Evolutionary conservation across 2,329 filamentous ascomycete species (phyloP).

Genomic region (Pestalotiopsis sp.): DNA sequence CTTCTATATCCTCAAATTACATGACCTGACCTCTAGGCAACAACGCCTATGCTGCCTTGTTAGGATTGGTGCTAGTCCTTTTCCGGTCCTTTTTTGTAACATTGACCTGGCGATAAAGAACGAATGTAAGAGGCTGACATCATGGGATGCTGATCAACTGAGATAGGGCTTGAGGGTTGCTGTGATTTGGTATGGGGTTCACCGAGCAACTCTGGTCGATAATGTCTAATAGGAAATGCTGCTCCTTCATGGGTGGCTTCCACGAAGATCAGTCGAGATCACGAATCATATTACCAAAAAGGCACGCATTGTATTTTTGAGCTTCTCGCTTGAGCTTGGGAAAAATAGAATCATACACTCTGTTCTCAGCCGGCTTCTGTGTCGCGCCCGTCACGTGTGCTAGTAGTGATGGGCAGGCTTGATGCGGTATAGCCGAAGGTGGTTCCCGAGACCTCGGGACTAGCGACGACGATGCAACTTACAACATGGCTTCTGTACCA

Average conservation of each 20-base stretch:
- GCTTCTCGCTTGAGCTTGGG: not conserved
- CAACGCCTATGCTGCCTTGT: not conserved
- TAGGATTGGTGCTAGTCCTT: not conserved
- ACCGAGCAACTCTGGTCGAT: too few relatives aligned
- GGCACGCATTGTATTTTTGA: too few relatives aligned
- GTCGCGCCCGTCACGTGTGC: not conserved
- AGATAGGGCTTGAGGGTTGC: too few relatives aligned
- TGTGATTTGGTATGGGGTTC: too few relatives aligned
- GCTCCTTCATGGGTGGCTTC: too few relatives aligned
- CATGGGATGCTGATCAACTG: not conserved
- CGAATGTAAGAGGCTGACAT: not conserved
- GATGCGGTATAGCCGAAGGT: not conserved
- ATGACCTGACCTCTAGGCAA: not conserved
- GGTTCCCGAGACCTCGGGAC: not conserved
- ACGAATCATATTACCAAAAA: too few relatives aligned
- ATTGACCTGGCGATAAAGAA: not conserved
- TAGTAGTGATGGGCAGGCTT: not conserved
- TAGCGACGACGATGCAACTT: not conserved
- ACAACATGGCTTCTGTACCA: not conserved
- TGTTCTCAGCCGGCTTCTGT: not conserved
- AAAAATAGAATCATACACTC: not conserved
- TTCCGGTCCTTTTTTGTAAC: not conserved
- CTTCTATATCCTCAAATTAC: not conserved
- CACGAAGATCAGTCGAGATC: too few relatives aligned
- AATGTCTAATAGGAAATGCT: too few relatives aligned